A percentile compares a stretch with the other conserved stretches of the same genome.
phyloP scores from a whole-genome alignment of 257 asterid species.

The Solanum clarkiae region DNA sequence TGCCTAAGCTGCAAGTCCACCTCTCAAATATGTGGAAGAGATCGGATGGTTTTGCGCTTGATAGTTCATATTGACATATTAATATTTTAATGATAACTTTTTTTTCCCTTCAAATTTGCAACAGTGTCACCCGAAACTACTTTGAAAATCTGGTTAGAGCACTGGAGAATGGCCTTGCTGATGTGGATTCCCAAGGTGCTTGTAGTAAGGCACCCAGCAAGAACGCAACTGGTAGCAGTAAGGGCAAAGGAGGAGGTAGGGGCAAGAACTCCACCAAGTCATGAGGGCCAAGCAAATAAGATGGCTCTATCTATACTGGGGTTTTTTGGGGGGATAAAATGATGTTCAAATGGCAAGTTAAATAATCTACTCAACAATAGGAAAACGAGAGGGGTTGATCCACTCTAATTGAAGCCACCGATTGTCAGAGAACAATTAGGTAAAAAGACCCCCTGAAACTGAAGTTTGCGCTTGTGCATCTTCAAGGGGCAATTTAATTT shows the following conservation, averaged over 20 bases:
- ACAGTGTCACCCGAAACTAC: slow-evolving; percentile 85
- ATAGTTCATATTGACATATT: not conserved
- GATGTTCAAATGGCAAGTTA: not conserved
- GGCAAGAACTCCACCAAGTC: slow-evolving; percentile 44
- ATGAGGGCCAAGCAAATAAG: slow-evolving; percentile 32
- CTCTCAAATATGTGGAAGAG: not conserved
- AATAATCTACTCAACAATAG: not conserved
- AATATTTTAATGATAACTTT: not conserved
- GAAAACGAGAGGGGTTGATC: not conserved
- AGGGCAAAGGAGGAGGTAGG: slow-evolving; percentile 48
- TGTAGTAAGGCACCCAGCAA: slow-evolving; percentile 28
- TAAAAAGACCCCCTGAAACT: not conserved
- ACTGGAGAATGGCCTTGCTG: slow-evolving; percentile 83
- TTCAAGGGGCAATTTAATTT: not conserved
- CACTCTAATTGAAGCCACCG: not conserved
- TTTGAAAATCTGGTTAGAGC: slow-evolving; percentile 90
- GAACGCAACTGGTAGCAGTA: slow-evolving; percentile 47
- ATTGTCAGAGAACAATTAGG: not conserved
- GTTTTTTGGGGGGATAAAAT: not conserved
- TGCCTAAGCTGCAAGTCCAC: not conserved
- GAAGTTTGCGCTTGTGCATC: not conserved
- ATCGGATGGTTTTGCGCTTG: not conserved
- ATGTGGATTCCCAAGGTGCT: slow-evolving; percentile 67
- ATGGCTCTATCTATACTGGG: slow-evolving; percentile 15
- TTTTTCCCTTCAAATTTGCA: slow-evolving; percentile 4